Conservation (phyloP, 2,329 filamentous ascomycete genomes). For the Colletotrichum spinosum region DNA sequence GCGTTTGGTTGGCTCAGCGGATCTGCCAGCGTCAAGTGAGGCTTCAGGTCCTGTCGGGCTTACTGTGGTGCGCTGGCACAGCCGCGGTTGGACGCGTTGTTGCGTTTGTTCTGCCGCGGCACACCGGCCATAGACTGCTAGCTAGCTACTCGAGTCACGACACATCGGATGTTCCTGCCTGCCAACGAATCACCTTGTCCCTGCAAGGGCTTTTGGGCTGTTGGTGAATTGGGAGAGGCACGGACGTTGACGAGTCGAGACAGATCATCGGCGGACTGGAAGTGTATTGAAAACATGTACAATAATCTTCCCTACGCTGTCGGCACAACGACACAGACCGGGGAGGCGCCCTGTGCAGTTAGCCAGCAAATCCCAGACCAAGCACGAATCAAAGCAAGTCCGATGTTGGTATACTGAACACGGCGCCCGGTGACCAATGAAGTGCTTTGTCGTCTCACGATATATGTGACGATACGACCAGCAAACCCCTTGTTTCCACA, state of each 20-base stretch:
- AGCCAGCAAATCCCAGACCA: conserved; percentile 22
- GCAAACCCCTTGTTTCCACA: conserved; percentile 15
- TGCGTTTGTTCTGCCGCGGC: conserved; percentile 13
- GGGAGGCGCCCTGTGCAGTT: conserved; percentile 22
- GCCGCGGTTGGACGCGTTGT: conserved; percentile 7
- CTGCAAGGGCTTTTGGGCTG: background rate
- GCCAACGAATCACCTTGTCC: background rate
- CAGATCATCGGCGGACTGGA: background rate
- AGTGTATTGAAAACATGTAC: conserved; percentile 3
- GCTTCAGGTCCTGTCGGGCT: conserved; percentile 5
- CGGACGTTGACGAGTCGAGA: conserved; percentile 1
- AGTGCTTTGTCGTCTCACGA: background rate
- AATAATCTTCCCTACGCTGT: conserved; percentile 3
- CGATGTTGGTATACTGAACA: conserved; percentile 15
- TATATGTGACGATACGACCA: conserved; percentile 14
- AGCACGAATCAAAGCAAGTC: conserved; percentile 4
- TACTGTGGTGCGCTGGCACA: background rate
- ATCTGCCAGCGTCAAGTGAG: conserved; percentile 26
- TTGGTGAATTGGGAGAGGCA: background rate
- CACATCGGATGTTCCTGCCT: conserved; percentile 17
- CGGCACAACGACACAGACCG: conserved; percentile 13
- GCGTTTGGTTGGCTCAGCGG: background rate
- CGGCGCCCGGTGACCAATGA: background rate
- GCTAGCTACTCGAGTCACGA: background rate
- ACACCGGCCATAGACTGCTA: background rate